Evolutionary conservation across 805 yeast genomes (phyloP).

Genomic region (Torulaspora gathmanii): DNA sequence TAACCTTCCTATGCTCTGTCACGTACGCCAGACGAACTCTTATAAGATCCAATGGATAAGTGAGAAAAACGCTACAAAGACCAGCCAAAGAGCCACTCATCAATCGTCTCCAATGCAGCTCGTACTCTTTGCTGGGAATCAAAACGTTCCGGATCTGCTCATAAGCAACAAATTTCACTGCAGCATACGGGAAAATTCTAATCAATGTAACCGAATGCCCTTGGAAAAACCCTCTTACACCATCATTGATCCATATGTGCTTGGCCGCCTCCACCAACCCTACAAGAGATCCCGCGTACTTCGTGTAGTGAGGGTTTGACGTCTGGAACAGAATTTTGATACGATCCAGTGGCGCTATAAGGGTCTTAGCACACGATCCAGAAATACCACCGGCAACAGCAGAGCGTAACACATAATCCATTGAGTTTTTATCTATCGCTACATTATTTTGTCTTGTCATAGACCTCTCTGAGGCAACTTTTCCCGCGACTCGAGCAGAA

Average conservation of each 20-base stretch:
- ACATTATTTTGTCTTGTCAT: background rate
- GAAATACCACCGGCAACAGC: conserved; percentile 95
- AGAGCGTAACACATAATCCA: conserved; percentile 74
- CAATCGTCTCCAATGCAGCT: conserved; percentile 75
- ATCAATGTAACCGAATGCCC: conserved; percentile 93
- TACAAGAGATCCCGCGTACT: conserved; percentile 70
- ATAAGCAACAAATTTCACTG: conserved; percentile 92
- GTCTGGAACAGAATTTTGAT: conserved; percentile 95
- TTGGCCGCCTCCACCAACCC: conserved; percentile 74
- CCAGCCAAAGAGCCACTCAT: conserved; percentile 91
- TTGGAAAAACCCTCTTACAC: conserved; percentile 76
- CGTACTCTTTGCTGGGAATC: conserved; percentile 70
- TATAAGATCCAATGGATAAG: conserved; percentile 88
- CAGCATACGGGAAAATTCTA: conserved; percentile 94
- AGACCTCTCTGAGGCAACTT: conserved; percentile 1
- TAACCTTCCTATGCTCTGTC: conserved; percentile 43
- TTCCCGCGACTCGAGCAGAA: conserved; percentile 1
- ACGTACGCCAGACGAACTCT: conserved; percentile 91
- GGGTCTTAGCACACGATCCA: conserved; percentile 92
- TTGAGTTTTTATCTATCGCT: conserved; percentile 56
- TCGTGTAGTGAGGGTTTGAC: conserved; percentile 78
- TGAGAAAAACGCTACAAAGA: conserved; percentile 74
- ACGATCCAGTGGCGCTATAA: conserved; percentile 92
- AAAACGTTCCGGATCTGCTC: conserved; percentile 81
- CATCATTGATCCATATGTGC: conserved; percentile 64